Conservation (phyloP, 208 protist genomes). For the Trypanosoma brucei region DNA sequence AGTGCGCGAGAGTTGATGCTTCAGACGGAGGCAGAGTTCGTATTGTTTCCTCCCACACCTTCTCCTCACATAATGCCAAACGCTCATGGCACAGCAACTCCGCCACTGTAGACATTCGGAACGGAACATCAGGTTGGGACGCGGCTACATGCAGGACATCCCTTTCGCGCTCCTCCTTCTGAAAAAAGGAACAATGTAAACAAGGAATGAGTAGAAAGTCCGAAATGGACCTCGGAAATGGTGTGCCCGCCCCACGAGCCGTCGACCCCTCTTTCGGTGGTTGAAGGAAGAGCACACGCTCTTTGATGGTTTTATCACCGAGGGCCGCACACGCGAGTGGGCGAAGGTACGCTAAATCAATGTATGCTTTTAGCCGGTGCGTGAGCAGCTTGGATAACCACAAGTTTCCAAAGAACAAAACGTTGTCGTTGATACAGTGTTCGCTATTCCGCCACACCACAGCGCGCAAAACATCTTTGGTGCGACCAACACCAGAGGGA, state of each 20-base stretch:
- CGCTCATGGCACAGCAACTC: constrained; percentile 3
- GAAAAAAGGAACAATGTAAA: neutral
- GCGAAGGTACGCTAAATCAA: constrained; percentile 1
- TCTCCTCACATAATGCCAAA: constrained; percentile 8
- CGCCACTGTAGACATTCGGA: neutral
- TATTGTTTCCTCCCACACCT: constrained; percentile 9
- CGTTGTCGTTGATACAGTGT: neutral
- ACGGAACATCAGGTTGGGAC: neutral
- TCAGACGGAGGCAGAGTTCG: constrained; percentile 2
- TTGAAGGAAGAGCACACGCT: constrained; percentile 20
- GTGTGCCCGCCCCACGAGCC: neutral
- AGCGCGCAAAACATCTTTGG: constrained; percentile 12
- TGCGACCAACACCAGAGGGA: neutral
- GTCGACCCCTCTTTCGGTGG: neutral
- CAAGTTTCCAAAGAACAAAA: constrained; percentile 14
- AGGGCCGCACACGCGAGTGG: constrained; percentile 7
- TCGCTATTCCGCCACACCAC: neutral
- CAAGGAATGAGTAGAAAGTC: constrained; percentile 10
- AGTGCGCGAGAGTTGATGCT: neutral
- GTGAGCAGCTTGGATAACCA: constrained; percentile 16
- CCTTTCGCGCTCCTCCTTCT: neutral
- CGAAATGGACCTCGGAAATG: constrained; percentile 9
- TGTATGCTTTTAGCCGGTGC: constrained; percentile 7
- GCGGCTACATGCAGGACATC: constrained; percentile 7
- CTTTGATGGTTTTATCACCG: constrained; percentile 6